These are phyloP conservation scores for Nemania sp. DNA, from an alignment of 2,329 filamentous ascomycete genomes.

Conservation along the genomic window DNA sequence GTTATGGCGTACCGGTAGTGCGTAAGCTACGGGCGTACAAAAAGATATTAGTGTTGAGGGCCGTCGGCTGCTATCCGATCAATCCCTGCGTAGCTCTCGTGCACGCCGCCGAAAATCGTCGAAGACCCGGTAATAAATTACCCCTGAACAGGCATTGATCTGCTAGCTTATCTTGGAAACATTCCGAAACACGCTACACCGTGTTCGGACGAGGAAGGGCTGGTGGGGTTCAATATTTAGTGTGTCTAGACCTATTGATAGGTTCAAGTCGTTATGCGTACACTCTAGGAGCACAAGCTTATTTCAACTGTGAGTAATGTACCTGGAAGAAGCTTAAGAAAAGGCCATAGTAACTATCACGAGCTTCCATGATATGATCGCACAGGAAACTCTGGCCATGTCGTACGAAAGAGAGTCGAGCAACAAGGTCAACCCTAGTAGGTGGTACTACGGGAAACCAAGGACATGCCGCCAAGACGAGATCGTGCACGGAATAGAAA, in stretches of 20 bases:
- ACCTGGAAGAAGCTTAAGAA: too few relatives aligned
- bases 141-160: conserved; percentile 16
- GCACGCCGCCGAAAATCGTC: not conserved
- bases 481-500: not conserved
- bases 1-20: not conserved
- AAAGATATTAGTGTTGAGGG: too few relatives aligned
- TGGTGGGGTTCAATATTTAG: not conserved
- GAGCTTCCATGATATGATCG: conserved; percentile 6
- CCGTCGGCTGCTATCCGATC: conserved; percentile 6
- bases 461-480: not conserved
- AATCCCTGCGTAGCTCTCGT: conserved; percentile 9
- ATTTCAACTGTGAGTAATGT: too few relatives aligned
- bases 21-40: too few relatives aligned
- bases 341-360: too few relatives aligned
- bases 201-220: not conserved
- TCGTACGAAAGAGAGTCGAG: not conserved
- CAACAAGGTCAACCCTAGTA: not conserved
- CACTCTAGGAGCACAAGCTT: too few relatives aligned
- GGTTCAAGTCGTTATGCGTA: too few relatives aligned
- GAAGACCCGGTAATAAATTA: not conserved
- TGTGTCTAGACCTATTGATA: not conserved
- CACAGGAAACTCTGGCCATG: not conserved
- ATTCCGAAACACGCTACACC: conserved; percentile 15
- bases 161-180: conserved; percentile 13
- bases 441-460: not conserved